Evolutionary conservation across 2,329 filamentous ascomycete species (phyloP).

Genomic region (Hyphodiscus sp.): DNA sequence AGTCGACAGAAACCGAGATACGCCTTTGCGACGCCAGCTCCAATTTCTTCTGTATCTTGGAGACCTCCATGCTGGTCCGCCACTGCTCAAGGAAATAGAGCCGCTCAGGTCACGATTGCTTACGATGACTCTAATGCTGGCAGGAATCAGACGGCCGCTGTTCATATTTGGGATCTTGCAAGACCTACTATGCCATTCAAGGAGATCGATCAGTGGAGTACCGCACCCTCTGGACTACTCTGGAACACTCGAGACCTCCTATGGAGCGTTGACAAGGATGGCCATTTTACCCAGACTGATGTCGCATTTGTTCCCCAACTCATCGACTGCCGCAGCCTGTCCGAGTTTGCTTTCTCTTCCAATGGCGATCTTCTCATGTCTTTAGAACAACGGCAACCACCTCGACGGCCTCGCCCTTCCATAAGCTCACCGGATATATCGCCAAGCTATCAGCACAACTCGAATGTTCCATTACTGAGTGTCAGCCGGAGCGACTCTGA

Average conservation of each 20-base stretch:
- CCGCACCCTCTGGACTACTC: constrained; percentile 49
- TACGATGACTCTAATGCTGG: constrained; percentile 52
- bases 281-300: constrained; percentile 58
- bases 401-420: constrained; percentile 36
- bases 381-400: constrained; percentile 49
- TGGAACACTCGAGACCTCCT: constrained; percentile 61
- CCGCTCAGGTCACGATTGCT: constrained; percentile 55
- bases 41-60: constrained; percentile 55
- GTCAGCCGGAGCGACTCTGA: constrained; percentile 59
- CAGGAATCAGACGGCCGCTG: constrained; percentile 48
- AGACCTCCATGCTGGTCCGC: constrained; percentile 60
- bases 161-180: constrained; percentile 65
- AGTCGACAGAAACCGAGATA: constrained; percentile 59
- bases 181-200: constrained; percentile 61
- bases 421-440: constrained; percentile 24
- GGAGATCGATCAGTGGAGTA: constrained; percentile 54
- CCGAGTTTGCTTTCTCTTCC: constrained; percentile 54
- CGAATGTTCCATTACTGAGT: constrained; percentile 44
- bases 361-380: constrained; percentile 55
- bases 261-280: constrained; percentile 59
- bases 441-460: constrained; percentile 33
- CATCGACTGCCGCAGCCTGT: constrained; percentile 56
- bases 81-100: constrained; percentile 51
- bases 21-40: constrained; percentile 54
- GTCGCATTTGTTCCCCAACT: constrained; percentile 57